Evolutionary conservation across 2,329 filamentous ascomycete species (phyloP), one percentile per base, ranked within the genome.

Genomic region (Setomelanomma holmii): DNA sequence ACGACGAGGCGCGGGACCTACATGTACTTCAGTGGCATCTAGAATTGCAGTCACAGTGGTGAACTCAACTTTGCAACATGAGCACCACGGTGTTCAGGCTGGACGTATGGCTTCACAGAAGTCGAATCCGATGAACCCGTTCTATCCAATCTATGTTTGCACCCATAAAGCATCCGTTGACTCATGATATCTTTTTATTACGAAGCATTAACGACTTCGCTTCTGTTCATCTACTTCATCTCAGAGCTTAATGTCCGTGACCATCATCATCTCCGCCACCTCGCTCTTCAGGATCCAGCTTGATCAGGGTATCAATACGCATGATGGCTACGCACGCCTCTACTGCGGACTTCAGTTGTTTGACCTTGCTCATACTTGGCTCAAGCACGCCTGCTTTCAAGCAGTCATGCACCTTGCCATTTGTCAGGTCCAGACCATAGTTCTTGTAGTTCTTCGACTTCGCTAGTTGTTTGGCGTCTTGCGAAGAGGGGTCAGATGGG

Each of bases 301-400:
- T 96, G 80, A 99, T 98, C 78, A 99, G 83, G 61, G 95, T 98
- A 81, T 99, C 95, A 74, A 99, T 99, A 71, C 95, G 86, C 95
- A 99, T 98, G 75, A 99, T 98, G 72, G 92, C 90, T 77, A 99
- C 96, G 78, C 95, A 98, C 49, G 95, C 95, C 80, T 99, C 95
- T 43, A 99, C 95, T 22, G 95, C 95, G 78, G 90, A 96, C 88
- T 99, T 99, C 72, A 99, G 82, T 82, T 98, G 95, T 78, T 93
- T 89, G 64, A 99, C 86, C 84, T 99, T 99, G 85, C 93, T 97
- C 82, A 99, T 92, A 78, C 90, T 96, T 24, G 95, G 95, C 82
- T 99, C 95, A 71, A 99, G 78, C 56, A 99, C 93, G 72, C 95
- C 95, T 11, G 91, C 88, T 84, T 98, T 98, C 69, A 99, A 82